Base-by-base conservation (phyloP, 2,329 filamentous ascomycete species). In the Ophiostoma sp. region DNA sequence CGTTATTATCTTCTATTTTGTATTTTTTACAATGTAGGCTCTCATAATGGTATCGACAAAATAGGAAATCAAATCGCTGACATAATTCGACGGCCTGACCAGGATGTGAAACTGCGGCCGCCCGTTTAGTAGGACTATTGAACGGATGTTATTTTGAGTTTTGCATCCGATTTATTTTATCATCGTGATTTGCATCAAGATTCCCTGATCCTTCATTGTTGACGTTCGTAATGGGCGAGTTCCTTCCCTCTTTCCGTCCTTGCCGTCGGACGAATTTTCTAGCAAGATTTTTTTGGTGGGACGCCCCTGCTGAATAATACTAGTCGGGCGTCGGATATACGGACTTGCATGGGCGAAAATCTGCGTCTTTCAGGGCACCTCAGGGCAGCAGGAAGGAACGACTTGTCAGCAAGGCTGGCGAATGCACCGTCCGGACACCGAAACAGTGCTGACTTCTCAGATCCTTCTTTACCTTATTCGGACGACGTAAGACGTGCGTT, bases 271-370 rank as follows among this genome's bases (percentile, higher is more conserved):
- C 61, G 36, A 66, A 66, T 66, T 45, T 28, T 45, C 61, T 45
- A 17, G 31, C 33, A 39, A 8, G 22, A 11, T 33, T 31, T 59
- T n/a, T 19, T 52, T 52, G 48, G 48, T 31, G n/a, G 48, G 31
- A 64, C 33, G n/a, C n/a, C n/a, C 25, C 36, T 28, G 64, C 25
- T 52, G 64, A 68, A 68, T 68, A 68, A 68, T 69, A 33, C 64
- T 31, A 28, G 28, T 2, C 42, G 25, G 25, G 3, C 8, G 17
- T 48, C 64, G 64, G 64, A 69, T 33, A 69, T 69, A 69, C 64
- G 61, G 61, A 39, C n/a, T 66, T 42, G 33, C 9, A 25, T 15
- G 28, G 28, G 12, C 28, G 17, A 19, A n/a, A 36, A 31, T 59
- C 9, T 12, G 17, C 17, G 48, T 25, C 50, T 25, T 22, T 25